Conservation (phyloP, 1,284 basidiomycete genomes). For the Stygiomarasmius scandens region DNA sequence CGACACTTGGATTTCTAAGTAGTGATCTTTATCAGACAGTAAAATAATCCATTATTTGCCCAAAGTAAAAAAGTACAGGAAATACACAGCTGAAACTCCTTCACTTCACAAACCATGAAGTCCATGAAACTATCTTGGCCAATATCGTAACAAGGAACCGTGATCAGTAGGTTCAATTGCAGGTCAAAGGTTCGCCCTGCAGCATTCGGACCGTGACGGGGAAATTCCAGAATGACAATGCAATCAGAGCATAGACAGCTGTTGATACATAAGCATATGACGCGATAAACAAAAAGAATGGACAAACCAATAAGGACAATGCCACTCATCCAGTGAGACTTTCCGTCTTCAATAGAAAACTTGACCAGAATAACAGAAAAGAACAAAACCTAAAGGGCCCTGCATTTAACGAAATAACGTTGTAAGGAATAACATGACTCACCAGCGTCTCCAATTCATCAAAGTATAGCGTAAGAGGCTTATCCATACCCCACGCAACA, state of each 20-base stretch:
- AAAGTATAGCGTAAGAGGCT: slow-evolving; percentile 49
- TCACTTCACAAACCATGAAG: too few relatives aligned
- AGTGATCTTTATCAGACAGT: too few relatives aligned
- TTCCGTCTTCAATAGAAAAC: slow-evolving; percentile 64
- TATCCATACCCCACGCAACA: slow-evolving; percentile 50
- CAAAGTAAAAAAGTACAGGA: too few relatives aligned
- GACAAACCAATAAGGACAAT: slow-evolving; percentile 50
- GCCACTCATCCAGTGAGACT: slow-evolving; percentile 64
- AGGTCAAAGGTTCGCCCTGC: slow-evolving; percentile 36
- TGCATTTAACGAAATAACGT: background rate
- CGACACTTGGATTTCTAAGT: too few relatives aligned
- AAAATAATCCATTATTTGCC: too few relatives aligned
- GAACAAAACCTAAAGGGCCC: slow-evolving; percentile 40
- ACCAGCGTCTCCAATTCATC: slow-evolving; percentile 32
- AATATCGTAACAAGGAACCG: background rate
- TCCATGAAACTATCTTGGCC: too few relatives aligned
- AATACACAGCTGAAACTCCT: too few relatives aligned
- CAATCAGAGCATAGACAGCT: slow-evolving; percentile 46
- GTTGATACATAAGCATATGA: background rate
- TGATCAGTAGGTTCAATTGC: slow-evolving; percentile 15
- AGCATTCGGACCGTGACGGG: slow-evolving; percentile 37
- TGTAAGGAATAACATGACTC: background rate
- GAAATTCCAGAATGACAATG: slow-evolving; percentile 47
- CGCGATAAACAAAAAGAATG: background rate
- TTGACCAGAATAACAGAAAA: slow-evolving; percentile 64